These are phyloP conservation scores for Aspergillus hortae DNA, from an alignment of 2,329 filamentous ascomycete genomes.

Conservation along the genomic window DNA sequence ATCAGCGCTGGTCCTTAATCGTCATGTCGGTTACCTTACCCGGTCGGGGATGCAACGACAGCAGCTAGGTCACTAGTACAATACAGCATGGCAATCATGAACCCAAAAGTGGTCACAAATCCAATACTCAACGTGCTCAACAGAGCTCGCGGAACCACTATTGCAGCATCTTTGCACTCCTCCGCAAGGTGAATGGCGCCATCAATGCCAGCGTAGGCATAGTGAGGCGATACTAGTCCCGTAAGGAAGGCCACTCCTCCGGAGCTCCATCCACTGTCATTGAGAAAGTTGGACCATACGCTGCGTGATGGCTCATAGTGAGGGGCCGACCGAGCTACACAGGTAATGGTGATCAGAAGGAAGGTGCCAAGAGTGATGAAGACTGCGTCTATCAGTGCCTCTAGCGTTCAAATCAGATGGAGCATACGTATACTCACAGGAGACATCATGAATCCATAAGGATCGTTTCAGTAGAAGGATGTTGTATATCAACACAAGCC, in stretches of 20 bases:
- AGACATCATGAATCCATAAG: constrained; percentile 14
- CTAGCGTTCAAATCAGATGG: no score
- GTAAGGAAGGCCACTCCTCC: constrained; percentile 38
- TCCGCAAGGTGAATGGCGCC: constrained; percentile 32
- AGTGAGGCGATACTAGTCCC: constrained; percentile 37
- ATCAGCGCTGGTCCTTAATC: neutral
- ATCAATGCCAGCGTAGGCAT: constrained; percentile 35
- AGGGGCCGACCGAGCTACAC: neutral
- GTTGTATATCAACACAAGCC: constrained; percentile 18
- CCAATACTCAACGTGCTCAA: constrained; percentile 24
- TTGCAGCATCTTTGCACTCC: constrained; percentile 31
- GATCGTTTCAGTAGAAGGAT: constrained; percentile 12
- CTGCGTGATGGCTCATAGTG: neutral
- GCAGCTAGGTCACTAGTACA: constrained; percentile 25
- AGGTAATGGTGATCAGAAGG: neutral
- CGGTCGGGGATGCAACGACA: constrained; percentile 16
- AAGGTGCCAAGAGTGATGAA: neutral
- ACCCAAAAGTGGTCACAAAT: constrained; percentile 28
- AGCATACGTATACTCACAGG: constrained; percentile 12
- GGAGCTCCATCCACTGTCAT: neutral
- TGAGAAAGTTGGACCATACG: neutral
- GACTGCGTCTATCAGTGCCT: neutral
- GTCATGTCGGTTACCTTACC: constrained; percentile 1
- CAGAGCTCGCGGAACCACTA: constrained; percentile 31
- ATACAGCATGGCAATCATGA: constrained; percentile 30